phyloP scores from a whole-genome alignment of 192 early-diverging fungal genomes.

The Backusella tuberculispora region DNA sequence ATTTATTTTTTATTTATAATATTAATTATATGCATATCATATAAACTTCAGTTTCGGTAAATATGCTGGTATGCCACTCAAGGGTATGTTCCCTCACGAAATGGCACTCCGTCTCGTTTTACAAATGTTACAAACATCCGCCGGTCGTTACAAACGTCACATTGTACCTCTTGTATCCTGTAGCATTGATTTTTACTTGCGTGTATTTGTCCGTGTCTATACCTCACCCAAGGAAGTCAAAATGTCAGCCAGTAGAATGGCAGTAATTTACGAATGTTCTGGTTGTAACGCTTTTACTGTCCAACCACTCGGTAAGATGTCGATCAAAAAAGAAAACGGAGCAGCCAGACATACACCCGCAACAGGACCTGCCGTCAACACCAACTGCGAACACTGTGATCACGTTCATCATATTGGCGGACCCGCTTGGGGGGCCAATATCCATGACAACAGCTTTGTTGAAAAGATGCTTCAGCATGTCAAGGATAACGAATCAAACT shows the following conservation, averaged over 20 bases:
- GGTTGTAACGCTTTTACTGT: conserved; percentile 77
- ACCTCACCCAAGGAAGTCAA: conserved; percentile 77
- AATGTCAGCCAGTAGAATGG: conserved; percentile 78
- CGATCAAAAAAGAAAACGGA: conserved; percentile 53
- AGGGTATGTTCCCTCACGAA: conserved; percentile 91
- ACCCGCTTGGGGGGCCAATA: conserved; percentile 83
- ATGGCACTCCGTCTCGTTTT: conserved; percentile 91
- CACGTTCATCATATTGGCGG: conserved; percentile 83
- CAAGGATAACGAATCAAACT: conserved; percentile 57
- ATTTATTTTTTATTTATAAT: neutral
- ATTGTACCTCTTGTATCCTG: conserved; percentile 90
- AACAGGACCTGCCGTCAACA: conserved; percentile 62
- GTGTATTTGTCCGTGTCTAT: conserved; percentile 93
- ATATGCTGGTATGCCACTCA: conserved; percentile 92
- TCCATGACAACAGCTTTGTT: conserved; percentile 89
- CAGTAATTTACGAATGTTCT: conserved; percentile 82
- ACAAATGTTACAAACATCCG: conserved; percentile 80
- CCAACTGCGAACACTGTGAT: conserved; percentile 76
- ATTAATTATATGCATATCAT: neutral
- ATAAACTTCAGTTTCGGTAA: conserved; percentile 75
- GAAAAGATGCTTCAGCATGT: conserved; percentile 79
- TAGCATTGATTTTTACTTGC: conserved; percentile 98
- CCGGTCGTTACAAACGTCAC: conserved; percentile 79
- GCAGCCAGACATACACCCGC: conserved; percentile 68
- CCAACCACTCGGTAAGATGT: conserved; percentile 75